Conservation (phyloP, 345 rosid genomes). For the Populus alba region DNA sequence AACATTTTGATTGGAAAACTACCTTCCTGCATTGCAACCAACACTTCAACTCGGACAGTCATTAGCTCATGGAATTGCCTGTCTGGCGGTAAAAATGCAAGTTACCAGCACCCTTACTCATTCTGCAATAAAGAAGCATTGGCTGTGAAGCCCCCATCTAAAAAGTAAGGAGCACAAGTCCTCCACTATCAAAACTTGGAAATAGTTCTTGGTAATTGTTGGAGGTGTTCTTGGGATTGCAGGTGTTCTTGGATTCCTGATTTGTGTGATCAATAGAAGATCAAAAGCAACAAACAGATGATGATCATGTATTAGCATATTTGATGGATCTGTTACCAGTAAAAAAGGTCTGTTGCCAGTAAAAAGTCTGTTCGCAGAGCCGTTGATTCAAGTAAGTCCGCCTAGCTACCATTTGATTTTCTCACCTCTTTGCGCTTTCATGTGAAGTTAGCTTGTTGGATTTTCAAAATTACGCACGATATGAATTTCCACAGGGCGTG, state of each 20-base stretch:
- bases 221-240: slow-evolving; percentile 50
- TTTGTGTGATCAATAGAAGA: slow-evolving; percentile 46
- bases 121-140: slow-evolving; percentile 75
- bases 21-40: slow-evolving; percentile 53
- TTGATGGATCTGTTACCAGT: slow-evolving; percentile 24
- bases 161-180: slow-evolving; percentile 30
- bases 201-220: slow-evolving; percentile 53
- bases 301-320: slow-evolving; percentile 23
- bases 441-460: too few relatives aligned
- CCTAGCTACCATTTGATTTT: not conserved
- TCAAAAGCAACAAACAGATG: slow-evolving; percentile 27
- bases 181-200: slow-evolving; percentile 36
- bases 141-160: slow-evolving; percentile 61
- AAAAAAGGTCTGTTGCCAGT: too few relatives aligned
- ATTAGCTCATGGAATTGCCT: slow-evolving; percentile 77
- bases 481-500: slow-evolving; percentile 54
- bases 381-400: slow-evolving; percentile 57
- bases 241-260: slow-evolving; percentile 38
- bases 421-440: too few relatives aligned
- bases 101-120: slow-evolving; percentile 60
- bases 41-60: slow-evolving; percentile 48
- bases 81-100: slow-evolving; percentile 39
- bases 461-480: not conserved
- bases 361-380: slow-evolving; percentile 54
- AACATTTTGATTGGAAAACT: slow-evolving; percentile 72